Percentiles rank a stretch among this genome's conserved stretches.
Conservation (phyloP, 257 asterid genomes). For the Jaltomata sinuosa region DNA sequence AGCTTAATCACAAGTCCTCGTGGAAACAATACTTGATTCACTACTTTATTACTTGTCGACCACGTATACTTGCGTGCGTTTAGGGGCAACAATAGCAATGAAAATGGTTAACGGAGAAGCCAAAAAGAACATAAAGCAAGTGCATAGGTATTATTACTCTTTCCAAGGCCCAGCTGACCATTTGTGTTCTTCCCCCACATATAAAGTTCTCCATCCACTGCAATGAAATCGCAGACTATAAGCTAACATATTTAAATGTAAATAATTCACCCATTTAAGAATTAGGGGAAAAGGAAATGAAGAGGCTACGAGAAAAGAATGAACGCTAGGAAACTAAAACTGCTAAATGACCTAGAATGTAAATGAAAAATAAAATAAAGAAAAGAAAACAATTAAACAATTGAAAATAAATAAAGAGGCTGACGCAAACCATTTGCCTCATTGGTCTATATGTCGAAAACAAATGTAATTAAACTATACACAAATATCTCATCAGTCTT, state of each 20-base stretch:
- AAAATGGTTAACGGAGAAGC: constrained; percentile 5
- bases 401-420: not conserved
- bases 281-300: not conserved
- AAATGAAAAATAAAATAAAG: not conserved
- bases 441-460: not conserved
- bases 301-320: not conserved
- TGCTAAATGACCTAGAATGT: not conserved
- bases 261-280: not conserved
- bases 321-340: not conserved
- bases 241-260: not conserved
- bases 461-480: not conserved
- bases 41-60: not conserved
- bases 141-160: constrained; percentile 42
- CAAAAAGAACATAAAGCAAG: not conserved
- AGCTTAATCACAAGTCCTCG: not conserved
- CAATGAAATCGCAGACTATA: constrained; percentile 7
- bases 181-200: constrained; percentile 87
- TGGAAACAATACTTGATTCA: not conserved
- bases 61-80: not conserved
- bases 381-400: not conserved
- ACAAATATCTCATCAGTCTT: not conserved
- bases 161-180: constrained; percentile 98
- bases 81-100: not conserved
- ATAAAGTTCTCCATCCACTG: constrained; percentile 89
- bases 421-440: not conserved